Evolutionary conservation across 2,329 filamentous ascomycete genomes (phyloP), one percentile per base, ranked within the genome.

Genomic region (Exophiala dermatitidis): DNA sequence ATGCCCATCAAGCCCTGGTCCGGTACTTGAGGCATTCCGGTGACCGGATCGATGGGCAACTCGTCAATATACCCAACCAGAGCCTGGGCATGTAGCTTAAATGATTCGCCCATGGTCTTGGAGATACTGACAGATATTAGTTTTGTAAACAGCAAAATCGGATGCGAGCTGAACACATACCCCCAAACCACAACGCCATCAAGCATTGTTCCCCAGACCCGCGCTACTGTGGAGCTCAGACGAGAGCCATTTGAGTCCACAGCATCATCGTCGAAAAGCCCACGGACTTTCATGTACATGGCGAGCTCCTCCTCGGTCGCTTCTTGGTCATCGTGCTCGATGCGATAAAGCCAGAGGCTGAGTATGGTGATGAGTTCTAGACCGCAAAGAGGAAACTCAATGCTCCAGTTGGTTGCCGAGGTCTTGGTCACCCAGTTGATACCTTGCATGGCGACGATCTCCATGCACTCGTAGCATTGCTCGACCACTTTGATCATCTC

Each of bases 401-500:
- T 88, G 69, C 91, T 97, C 93, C 93, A 98, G 73, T 97, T 97
- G 44, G 93, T 96, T 26, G 93, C 90, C 44, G 90, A 96, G 26
- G 91, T 96, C 63, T 90, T 86, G n/a, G 91, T 91, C 58, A 97
- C 90, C 91, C 93, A 97, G 64, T 91, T 89, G 62, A 97, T 90
- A 61, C 91, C 93, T 71, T 96, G 90, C 58, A 90, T 76, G 43
- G 94, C 91, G 52, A 91, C 91, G 46, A 93, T 95, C 71, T 97
- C 91, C 66, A 98, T 90, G 75, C 90, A 97, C 71, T 94, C 89
- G 72, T 93, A 97, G 74, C 93, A 97, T 71, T 94, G 89, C 67
- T 97, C 86, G 58, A 98, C 95, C 64, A 97, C 90, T 74, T 95
- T 95, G 77, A 96, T 87, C 91, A 97, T 97, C 71, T 97, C 91